Base-by-base conservation (phyloP, 2,329 filamentous ascomycete species). In the Pseudohalonectria lignicola region DNA sequence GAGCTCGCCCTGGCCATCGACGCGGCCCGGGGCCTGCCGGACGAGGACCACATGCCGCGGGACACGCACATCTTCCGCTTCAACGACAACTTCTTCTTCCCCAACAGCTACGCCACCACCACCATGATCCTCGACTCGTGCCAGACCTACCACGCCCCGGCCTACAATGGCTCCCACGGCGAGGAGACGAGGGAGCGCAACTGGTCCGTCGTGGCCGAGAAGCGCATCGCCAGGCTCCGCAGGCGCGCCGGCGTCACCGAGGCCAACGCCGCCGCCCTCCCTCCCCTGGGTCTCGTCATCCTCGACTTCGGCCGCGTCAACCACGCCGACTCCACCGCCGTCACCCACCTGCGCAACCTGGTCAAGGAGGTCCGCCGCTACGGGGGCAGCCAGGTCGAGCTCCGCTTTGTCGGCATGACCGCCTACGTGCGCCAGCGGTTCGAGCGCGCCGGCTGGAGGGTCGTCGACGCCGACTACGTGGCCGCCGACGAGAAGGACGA, bases 11-110 rank as follows among this genome's bases (percentile, higher is more conserved):
- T 43, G 11, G 45, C 49, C 5, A 42, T 54, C 31, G 51, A 56
- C 35, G 40, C 45, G 31, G 41, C 45, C 8, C 25, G 49, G 33
- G 41, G 45, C 31, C 51, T 65, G 18, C 66, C 59, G 2, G 54
- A 61, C 3, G 20, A 15, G n/a, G 29, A 31, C 2, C 29, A 21
- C 19, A 21, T 29, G 15, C 23, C 23, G 23, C 36, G 36, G 19
- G 73, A 77, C 45, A 64, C 66, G 2, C 71, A 69, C 21, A 56
- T 79, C 26, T 72, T 79, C 49, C 61, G 61, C 4, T 74, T 77
- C 53, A 66, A 63, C 26, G 69, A 76, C 40, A 66, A 69, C 1
- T 56, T 79, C 26, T 70, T 79, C 53, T 80, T 79, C 57, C 69
- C 67, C 43, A 79, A 80, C 48, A 73, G 74, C 3, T 71, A 73